phyloP scores from a whole-genome alignment of 345 rosid species.

The Eucalyptus dawsonii region DNA sequence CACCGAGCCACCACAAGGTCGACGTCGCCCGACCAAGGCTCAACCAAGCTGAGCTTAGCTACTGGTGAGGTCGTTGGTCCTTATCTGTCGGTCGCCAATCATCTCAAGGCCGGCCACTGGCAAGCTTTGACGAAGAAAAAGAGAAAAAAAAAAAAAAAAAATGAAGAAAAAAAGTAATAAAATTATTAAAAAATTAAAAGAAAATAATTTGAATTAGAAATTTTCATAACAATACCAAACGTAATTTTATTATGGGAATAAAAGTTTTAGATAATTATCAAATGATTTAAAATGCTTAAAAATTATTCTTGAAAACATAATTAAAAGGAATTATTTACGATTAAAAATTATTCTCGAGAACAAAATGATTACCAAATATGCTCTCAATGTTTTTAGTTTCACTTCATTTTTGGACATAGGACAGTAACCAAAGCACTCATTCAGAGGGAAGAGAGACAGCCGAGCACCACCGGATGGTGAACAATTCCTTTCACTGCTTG shows the following conservation, averaged over 20 bases:
- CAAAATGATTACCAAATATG: accelerated
- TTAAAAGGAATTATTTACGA: accelerated
- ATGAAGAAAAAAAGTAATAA: too few species aligned
- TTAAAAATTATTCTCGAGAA: accelerated
- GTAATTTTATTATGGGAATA: accelerated
- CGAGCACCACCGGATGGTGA: not conserved
- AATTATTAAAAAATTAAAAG: too few species aligned
- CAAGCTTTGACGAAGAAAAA: too few species aligned
- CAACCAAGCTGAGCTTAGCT: too few species aligned
- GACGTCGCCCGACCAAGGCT: too few species aligned
- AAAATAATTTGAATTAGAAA: too few species aligned
- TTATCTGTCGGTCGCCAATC: accelerated
- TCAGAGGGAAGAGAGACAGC: not conserved
- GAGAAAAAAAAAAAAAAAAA: too few species aligned
- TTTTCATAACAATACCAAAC: accelerated
- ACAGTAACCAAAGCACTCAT: not conserved
- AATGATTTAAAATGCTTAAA: too few species aligned
- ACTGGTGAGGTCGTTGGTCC: accelerated
- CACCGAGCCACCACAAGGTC: accelerated
- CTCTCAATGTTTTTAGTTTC: not conserved
- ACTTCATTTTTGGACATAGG: not conserved
- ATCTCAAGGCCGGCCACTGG: accelerated
- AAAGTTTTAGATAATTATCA: accelerated
- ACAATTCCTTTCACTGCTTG: not conserved
- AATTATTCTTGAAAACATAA: accelerated